phyloP scores from a whole-genome alignment of 2,329 filamentous ascomycete genomes.

The Harringtonia lauricola region DNA sequence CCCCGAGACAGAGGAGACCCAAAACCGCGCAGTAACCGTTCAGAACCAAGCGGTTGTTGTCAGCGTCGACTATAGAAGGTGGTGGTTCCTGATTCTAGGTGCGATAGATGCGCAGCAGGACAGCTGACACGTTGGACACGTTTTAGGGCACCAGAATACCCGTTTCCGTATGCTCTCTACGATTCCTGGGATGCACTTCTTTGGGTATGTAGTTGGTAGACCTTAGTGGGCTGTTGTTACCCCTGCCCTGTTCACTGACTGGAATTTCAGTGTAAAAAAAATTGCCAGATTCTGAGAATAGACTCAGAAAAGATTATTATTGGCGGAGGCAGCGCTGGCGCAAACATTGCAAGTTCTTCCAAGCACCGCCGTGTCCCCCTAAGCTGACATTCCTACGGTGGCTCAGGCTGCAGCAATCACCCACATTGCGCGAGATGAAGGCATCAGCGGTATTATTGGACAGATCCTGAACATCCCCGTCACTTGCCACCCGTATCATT shows the following conservation, averaged over 20 bases:
- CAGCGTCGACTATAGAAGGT: constrained; percentile 11
- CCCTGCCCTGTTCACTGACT: background rate
- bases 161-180: constrained; percentile 10
- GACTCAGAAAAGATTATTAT: constrained; percentile 8
- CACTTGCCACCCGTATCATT: constrained; percentile 11
- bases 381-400: background rate
- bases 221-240: too few species aligned
- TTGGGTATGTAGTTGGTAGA: constrained; percentile 6
- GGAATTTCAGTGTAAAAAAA: background rate
- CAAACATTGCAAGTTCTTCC: constrained; percentile 8
- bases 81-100: background rate
- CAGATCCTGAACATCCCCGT: constrained; percentile 13
- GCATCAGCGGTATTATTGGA: constrained; percentile 8
- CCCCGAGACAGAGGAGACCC: constrained; percentile 9
- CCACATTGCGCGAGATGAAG: constrained; percentile 6
- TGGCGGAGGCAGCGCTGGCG: constrained; percentile 11
- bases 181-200: constrained; percentile 7
- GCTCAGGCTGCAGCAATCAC: constrained; percentile 6
- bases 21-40: constrained; percentile 5
- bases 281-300: constrained; percentile 4
- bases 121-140: background rate
- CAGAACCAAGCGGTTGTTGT: constrained; percentile 6
- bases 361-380: background rate
- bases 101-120: background rate
- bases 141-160: constrained; percentile 9